Evolutionary conservation across 2,329 filamentous ascomycete species (phyloP), one percentile per base, ranked within the genome.

Genomic region (Ophiostoma sp.): DNA sequence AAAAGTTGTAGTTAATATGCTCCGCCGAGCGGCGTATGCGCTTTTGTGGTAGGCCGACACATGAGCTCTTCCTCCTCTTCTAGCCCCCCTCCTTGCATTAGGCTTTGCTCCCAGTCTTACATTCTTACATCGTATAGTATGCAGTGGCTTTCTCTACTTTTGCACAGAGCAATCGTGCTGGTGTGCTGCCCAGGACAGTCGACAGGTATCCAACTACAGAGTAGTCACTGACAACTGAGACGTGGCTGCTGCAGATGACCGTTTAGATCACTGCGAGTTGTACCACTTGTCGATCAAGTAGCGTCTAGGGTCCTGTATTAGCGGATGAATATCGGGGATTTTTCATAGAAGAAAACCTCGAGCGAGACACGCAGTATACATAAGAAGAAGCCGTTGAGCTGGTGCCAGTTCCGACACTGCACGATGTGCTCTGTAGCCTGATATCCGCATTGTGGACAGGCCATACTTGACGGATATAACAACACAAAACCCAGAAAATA

Each of bases 391-490:
- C 11, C n/a, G 57, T 33, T 31, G 27, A 31, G 27, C 27, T 5
- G 54, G 23, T 54, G 48, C 48, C 52, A 17, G 27, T 33, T 33
- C 27, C 27, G 57, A 33, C 27, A 33, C 5, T 60, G 13, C 54
- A 60, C 27, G 27, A 31, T 31, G 54, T 23, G 11, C 57, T 15
- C 13, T 23, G 52, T 57, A 57, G 52, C 52, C 52, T 57, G 52
- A 57, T 15, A 57, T 57, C n/a, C 52, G 52, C 52, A 57, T 57
- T 57, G 52, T 57, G n/a, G 20, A 57, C 52, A 57, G 52, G 10
- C 52, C n/a, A 57, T 13, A 27, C 27, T 48, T 15, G 11, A 44
- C 11, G 44, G 17, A 48, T 48, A 48, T 48, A 48, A 48, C 20
- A 48, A 48, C 5, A 48, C 39, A 41, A 3, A 3, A 31, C 15